These are phyloP conservation scores for Epichloe hybrida DNA, from an alignment of 2,329 filamentous ascomycete genomes.

Conservation along the genomic window DNA sequence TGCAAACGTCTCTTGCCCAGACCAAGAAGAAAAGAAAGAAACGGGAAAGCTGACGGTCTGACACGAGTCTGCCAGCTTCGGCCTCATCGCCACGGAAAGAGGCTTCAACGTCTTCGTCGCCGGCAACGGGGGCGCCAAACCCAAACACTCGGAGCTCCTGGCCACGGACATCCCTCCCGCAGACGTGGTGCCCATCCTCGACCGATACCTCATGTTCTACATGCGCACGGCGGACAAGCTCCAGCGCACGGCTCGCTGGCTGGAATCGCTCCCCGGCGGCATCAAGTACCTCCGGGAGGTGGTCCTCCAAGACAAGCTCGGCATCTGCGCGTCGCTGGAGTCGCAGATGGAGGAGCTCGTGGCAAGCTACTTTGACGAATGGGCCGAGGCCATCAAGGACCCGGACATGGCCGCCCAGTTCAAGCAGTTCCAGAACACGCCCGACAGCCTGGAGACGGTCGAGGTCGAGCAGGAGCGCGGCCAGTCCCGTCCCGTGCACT, in stretches of 20 bases:
- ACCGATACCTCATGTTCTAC: slow-evolving; percentile 87
- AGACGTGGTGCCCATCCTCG: slow-evolving; percentile 70
- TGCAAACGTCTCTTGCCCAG: neutral
- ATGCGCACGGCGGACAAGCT: slow-evolving; percentile 85
- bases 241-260: slow-evolving; percentile 77
- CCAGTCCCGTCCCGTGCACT: slow-evolving; percentile 63
- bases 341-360: slow-evolving; percentile 80
- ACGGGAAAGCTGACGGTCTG: neutral
- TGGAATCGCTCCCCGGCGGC: slow-evolving; percentile 72
- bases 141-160: slow-evolving; percentile 67
- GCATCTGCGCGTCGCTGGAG: slow-evolving; percentile 73
- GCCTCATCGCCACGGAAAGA: slow-evolving; percentile 82
- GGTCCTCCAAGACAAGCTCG: slow-evolving; percentile 71
- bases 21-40: neutral
- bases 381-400: slow-evolving; percentile 66
- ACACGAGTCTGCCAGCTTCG: slow-evolving; percentile 43
- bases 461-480: slow-evolving; percentile 60
- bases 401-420: slow-evolving; percentile 58
- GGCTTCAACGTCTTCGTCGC: slow-evolving; percentile 88
- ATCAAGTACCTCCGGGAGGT: slow-evolving; percentile 74
- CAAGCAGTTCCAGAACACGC: slow-evolving; percentile 72
- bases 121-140: slow-evolving; percentile 80
- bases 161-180: slow-evolving; percentile 76
- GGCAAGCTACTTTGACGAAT: slow-evolving; percentile 78
- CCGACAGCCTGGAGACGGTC: slow-evolving; percentile 53